phyloP scores from a whole-genome alignment of 106 monocot species.

The Acanthochlamys bracteata region DNA sequence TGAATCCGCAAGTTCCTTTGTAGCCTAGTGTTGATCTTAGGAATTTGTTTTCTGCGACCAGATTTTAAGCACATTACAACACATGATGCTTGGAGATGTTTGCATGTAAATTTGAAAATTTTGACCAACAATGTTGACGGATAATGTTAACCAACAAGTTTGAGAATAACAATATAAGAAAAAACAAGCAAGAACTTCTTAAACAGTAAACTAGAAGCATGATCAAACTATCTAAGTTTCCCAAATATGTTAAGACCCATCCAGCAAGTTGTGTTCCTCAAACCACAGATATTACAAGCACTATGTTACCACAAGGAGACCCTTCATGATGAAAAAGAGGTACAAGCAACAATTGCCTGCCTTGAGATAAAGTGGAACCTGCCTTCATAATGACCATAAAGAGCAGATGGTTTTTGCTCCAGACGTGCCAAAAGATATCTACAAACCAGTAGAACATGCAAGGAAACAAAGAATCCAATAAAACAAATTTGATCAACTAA shows the following conservation, averaged over 20 bases:
- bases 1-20: too few relatives aligned
- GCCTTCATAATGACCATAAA: constrained; percentile 68
- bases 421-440: constrained; percentile 72
- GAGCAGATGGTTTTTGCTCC: constrained; percentile 51
- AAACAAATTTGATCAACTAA: constrained; percentile 36
- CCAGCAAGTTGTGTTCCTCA: neutral
- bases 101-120: too few relatives aligned
- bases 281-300: neutral
- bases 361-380: constrained; percentile 46
- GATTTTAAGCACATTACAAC: too few relatives aligned
- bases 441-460: constrained; percentile 61
- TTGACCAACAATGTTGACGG: too few relatives aligned
- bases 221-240: neutral
- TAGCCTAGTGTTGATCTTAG: too few relatives aligned
- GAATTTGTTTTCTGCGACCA: too few relatives aligned
- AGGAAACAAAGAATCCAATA: constrained; percentile 45
- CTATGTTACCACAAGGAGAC: constrained; percentile 11
- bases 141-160: too few relatives aligned
- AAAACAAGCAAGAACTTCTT: too few relatives aligned
- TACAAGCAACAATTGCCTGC: constrained; percentile 42
- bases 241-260: neutral
- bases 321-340: constrained; percentile 32
- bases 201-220: too few relatives aligned
- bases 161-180: too few relatives aligned
- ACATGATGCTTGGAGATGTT: too few relatives aligned